A percentile compares a stretch with the other conserved stretches of the same genome.
Conservation (phyloP, 169 alveolate species). For the Theileria luwenshuni region DNA sequence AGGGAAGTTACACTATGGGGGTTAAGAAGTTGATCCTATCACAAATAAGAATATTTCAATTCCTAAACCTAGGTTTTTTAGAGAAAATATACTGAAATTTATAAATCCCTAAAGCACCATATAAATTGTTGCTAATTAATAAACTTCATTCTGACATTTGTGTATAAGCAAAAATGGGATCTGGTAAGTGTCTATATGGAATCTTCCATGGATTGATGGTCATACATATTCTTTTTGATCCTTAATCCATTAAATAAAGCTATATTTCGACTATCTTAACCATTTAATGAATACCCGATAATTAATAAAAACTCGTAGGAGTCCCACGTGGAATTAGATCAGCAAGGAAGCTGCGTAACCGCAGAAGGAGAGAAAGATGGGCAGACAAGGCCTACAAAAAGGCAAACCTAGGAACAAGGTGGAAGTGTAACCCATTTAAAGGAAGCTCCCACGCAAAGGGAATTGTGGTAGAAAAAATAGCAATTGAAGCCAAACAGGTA, state of each 20-base stretch:
- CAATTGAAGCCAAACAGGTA: constrained; percentile 98
- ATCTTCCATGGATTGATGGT: not conserved
- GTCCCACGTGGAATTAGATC: constrained; percentile 97
- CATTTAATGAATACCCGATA: constrained; percentile 27
- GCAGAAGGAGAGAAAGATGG: constrained; percentile 97
- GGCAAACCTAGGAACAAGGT: constrained; percentile 93
- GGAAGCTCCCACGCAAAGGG: constrained; percentile 99
- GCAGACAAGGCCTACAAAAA: constrained; percentile 97
- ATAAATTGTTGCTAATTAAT: too few relatives aligned
- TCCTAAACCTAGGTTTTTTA: too few relatives aligned
- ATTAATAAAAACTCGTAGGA: constrained; percentile 71
- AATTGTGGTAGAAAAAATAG: constrained; percentile 97
- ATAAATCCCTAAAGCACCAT: too few relatives aligned
- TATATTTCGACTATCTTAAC: not conserved
- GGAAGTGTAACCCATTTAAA: constrained; percentile 97
- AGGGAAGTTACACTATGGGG: not conserved
- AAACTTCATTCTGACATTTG: not conserved
- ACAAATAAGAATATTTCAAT: too few relatives aligned
- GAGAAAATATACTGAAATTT: too few relatives aligned
- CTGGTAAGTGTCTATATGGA: constrained; percentile 5
- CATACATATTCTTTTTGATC: not conserved
- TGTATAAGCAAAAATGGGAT: constrained; percentile 23
- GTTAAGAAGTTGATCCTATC: too few relatives aligned
- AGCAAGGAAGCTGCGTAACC: constrained; percentile 96
- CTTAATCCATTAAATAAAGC: not conserved